These are phyloP conservation scores for Neurospora intermedia DNA, from an alignment of 495 filamentous ascomycete species.

Conservation along the genomic window DNA sequence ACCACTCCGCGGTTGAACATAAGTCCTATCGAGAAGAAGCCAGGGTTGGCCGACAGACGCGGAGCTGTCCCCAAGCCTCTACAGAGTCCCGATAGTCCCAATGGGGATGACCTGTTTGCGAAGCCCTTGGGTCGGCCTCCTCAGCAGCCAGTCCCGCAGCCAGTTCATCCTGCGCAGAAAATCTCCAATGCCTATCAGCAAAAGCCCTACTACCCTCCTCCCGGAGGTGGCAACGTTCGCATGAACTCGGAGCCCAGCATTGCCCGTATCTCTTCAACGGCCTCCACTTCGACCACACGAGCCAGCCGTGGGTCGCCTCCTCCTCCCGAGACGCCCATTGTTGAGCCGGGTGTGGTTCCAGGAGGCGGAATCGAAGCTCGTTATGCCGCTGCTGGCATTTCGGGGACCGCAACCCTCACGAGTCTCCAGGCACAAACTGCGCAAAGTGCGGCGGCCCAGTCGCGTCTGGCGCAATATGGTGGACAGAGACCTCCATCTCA, in stretches of 20 bases:
- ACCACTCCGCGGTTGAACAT: constrained; percentile 31
- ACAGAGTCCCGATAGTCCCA: constrained; percentile 56
- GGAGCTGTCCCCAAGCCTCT: constrained; percentile 67
- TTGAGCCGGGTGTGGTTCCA: constrained; percentile 56
- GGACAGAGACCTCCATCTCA: constrained; percentile 20
- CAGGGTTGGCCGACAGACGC: constrained; percentile 56
- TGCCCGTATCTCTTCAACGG: constrained; percentile 74
- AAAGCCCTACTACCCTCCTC: constrained; percentile 39
- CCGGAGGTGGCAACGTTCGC: constrained; percentile 20
- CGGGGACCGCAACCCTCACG: constrained; percentile 69
- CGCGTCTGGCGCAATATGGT: constrained; percentile 64
- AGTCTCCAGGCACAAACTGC: constrained; percentile 72
- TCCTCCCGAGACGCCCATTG: constrained; percentile 88
- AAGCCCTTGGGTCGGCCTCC: constrained; percentile 32
- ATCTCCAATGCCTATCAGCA: constrained; percentile 39
- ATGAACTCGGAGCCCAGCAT: constrained; percentile 36
- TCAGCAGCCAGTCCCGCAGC: constrained; percentile 8
- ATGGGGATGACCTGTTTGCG: constrained; percentile 56
- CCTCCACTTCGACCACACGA: constrained; percentile 85
- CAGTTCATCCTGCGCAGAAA: constrained; percentile 15
- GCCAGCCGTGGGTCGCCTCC: constrained; percentile 89
- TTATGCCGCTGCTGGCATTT: constrained; percentile 80
- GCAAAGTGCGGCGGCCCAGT: constrained; percentile 69
- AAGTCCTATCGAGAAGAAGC: constrained; percentile 40
- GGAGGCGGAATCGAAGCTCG: constrained; percentile 77